phyloP scores from a whole-genome alignment of 2,329 filamentous ascomycete genomes.

The Paraconiothyrium brasiliense region DNA sequence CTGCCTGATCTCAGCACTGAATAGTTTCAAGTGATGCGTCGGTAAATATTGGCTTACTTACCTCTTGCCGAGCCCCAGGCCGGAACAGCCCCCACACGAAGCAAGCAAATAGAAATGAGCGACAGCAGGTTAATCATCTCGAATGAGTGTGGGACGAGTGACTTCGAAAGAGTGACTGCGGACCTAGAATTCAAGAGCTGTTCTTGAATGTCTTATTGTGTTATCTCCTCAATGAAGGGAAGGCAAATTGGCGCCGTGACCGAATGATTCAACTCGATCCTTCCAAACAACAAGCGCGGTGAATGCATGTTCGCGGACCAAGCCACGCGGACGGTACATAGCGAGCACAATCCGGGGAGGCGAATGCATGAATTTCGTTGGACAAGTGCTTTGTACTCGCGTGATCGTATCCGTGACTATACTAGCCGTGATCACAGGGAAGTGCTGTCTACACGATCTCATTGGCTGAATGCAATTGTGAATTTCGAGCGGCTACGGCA shows the following conservation, averaged over 20 bases:
- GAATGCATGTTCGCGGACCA: constrained; percentile 1
- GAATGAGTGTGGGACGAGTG: constrained; percentile 6
- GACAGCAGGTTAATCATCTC: constrained; percentile 13
- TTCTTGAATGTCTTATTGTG: background rate
- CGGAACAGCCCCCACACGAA: constrained; percentile 15
- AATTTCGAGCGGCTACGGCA: constrained; percentile 2
- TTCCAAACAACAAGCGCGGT: constrained; percentile 7
- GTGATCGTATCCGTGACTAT: background rate
- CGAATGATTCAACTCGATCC: background rate
- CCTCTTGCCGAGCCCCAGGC: constrained; percentile 54
- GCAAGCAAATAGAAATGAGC: constrained; percentile 8
- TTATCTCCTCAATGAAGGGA: background rate
- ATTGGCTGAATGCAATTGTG: background rate
- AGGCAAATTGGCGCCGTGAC: background rate
- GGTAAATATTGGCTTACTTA: constrained; percentile 32
- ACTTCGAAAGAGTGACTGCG: background rate
- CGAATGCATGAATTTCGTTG: background rate
- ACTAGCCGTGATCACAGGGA: constrained; percentile 1
- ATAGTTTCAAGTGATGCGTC: background rate
- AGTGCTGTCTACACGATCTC: background rate
- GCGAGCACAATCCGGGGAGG: background rate
- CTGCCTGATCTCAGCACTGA: constrained; percentile 18
- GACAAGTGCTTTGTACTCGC: background rate
- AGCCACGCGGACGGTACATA: background rate
- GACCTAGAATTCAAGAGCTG: background rate